These are phyloP conservation scores for Fragilaria crotonensis DNA, from an alignment of 108 stramenopile genomes.

Conservation along the genomic window DNA sequence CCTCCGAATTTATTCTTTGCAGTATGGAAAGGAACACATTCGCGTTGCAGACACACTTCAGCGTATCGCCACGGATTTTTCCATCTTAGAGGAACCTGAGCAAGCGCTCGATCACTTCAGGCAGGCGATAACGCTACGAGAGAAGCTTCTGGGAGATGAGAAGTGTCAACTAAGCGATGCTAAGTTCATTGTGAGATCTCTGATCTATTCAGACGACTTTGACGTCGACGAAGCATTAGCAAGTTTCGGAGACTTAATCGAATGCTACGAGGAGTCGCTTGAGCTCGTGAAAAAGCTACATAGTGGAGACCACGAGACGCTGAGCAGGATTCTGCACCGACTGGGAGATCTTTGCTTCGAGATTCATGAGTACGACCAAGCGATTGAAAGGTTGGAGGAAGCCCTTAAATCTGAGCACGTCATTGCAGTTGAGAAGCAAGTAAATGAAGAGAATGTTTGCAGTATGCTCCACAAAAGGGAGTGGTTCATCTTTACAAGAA, in stretches of 20 bases:
- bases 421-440: not conserved
- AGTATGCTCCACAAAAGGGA: constrained; percentile 30
- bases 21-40: constrained; percentile 18
- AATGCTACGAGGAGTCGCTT: constrained; percentile 40
- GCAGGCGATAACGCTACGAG: constrained; percentile 21
- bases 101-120: constrained; percentile 32
- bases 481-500: constrained; percentile 25
- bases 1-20: constrained; percentile 26
- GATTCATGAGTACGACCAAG: constrained; percentile 45
- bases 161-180: no score
- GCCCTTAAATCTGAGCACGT: constrained; percentile 23
- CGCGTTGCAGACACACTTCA: constrained; percentile 44
- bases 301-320: constrained; percentile 22
- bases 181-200: constrained; percentile 12
- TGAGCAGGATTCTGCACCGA: constrained; percentile 21
- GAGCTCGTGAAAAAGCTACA: constrained; percentile 32
- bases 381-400: constrained; percentile 39
- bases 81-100: constrained; percentile 29
- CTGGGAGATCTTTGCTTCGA: constrained; percentile 39
- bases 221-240: not conserved
- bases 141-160: constrained; percentile 22
- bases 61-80: constrained; percentile 37
- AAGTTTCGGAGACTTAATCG: constrained; percentile 27
- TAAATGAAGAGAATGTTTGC: constrained; percentile 27
- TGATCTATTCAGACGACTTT: not conserved